Evolutionary conservation across 352 stramenopile genomes (phyloP), one percentile per base, ranked within the genome.

Genomic region (Halophytophthora polymorphica): DNA sequence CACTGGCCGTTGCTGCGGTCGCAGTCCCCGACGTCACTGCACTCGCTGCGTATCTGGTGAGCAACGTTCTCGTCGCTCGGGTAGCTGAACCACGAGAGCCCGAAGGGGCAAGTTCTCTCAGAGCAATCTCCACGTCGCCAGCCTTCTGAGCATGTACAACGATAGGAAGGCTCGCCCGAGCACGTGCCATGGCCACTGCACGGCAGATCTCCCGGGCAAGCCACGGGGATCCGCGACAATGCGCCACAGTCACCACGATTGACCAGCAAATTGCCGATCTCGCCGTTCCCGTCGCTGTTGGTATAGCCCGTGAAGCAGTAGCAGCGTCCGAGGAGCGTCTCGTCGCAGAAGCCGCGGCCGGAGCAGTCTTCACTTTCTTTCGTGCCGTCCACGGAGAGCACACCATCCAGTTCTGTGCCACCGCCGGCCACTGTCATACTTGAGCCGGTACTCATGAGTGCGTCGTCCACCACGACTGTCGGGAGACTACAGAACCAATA

Each of bases 151-250:
- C 87, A 96, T 1, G 69, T 56, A 50, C 85, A 96, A 12, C 66
- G 70, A 29, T 80, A 91, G 0, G 61, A 66, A 8, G 64, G 77
- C 3, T 38, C 53, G 10, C 66, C 70, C 1, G 74, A 86, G 58
- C 85, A 95, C 6, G 61, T 80, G 7, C 87, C 87, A 25, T 96
- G 86, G 1, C 86, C 83, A 43, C 76, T 91, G 49, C 81, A 91
- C 8, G 73, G 58, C 5, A 92, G 45, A 18, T 92, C 82, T 4
- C 82, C 82, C 0, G 78, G 82, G 59, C 79, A 90, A 2, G 60
- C 69, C 19, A 88, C 66, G 10, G 70, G 74, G 33, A 86, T 88
- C 17, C 63, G 62, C 10, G 77, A 84, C 10, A 66, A 59, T 28
- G 62, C 72, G 0, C 81, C 81, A 39, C 81, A 89, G 47, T 91